Conservation (phyloP, 441 rosid genomes). For the Biscutella auriculata region DNA sequence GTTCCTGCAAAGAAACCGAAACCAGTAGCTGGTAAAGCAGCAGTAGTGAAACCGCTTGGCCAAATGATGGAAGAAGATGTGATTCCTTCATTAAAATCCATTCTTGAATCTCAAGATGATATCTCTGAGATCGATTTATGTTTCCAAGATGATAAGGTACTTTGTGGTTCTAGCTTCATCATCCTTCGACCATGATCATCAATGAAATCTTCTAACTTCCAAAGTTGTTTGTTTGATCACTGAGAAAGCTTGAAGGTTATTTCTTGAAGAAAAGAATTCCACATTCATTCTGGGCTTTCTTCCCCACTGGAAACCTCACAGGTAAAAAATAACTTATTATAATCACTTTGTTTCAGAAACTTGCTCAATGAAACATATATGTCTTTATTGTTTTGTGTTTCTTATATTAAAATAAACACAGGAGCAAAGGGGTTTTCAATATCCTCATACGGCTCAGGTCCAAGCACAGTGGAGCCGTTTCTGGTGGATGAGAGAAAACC, state of each 20-base stretch:
- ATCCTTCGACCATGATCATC: neutral
- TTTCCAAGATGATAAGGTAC: slow-evolving; percentile 74
- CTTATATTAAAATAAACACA: slow-evolving; percentile 23
- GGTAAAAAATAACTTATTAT: too few relatives aligned
- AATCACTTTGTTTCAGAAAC: neutral
- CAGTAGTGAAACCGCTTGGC: slow-evolving; percentile 40
- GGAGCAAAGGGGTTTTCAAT: slow-evolving; percentile 80
- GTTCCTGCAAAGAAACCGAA: slow-evolving; percentile 36
- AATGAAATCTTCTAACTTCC: neutral
- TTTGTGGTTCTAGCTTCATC: neutral
- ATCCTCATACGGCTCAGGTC: slow-evolving; percentile 58
- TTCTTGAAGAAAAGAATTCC: slow-evolving; percentile 46
- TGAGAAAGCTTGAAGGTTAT: slow-evolving; percentile 63
- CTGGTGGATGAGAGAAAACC: slow-evolving; percentile 80
- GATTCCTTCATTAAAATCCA: slow-evolving; percentile 56
- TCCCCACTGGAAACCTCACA: slow-evolving; percentile 59
- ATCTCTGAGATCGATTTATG: slow-evolving; percentile 47
- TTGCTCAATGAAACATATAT: neutral
- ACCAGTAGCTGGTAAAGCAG: slow-evolving; percentile 53
- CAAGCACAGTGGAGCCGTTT: slow-evolving; percentile 92
- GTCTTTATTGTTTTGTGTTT: neutral
- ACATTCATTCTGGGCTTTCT: slow-evolving; percentile 83
- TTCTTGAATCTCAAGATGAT: slow-evolving; percentile 58
- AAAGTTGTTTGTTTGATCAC: neutral
- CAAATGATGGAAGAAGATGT: slow-evolving; percentile 85